phyloP scores from a whole-genome alignment of 306 rosid species.

The peach (Prunus persica) region DNA sequence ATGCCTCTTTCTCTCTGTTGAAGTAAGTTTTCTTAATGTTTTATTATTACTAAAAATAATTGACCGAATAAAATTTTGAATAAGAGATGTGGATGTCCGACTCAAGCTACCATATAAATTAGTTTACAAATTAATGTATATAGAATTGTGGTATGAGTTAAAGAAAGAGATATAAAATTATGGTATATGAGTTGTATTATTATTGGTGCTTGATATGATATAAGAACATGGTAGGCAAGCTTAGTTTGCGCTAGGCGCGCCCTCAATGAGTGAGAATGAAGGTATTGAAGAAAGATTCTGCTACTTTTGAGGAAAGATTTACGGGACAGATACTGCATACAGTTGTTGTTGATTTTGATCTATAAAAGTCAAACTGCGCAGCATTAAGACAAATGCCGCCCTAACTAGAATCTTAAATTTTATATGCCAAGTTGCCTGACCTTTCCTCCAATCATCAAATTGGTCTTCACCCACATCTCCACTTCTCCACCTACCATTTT shows the following conservation, averaged over 20 bases:
- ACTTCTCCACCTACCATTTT: not conserved
- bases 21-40: no score
- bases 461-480: not conserved
- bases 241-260: not conserved
- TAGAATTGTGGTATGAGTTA: no score
- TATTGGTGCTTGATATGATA: no score
- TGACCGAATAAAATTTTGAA: no score
- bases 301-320: slow-evolving; percentile 7
- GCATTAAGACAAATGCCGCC: not conserved
- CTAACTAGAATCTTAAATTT: not conserved
- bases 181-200: no score
- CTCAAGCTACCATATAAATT: no score
- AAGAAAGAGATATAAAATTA: no score
- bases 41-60: no score
- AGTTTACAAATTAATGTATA: no score
- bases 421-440: not conserved
- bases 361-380: not conserved
- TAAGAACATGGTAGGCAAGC: not conserved
- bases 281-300: not conserved
- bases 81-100: no score
- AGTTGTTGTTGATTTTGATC: not conserved
- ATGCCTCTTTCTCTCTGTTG: no score
- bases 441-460: not conserved
- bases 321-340: not conserved
- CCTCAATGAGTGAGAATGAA: not conserved